phyloP scores from a whole-genome alignment of 768 basidiomycete species.

The Collybia nuda region DNA sequence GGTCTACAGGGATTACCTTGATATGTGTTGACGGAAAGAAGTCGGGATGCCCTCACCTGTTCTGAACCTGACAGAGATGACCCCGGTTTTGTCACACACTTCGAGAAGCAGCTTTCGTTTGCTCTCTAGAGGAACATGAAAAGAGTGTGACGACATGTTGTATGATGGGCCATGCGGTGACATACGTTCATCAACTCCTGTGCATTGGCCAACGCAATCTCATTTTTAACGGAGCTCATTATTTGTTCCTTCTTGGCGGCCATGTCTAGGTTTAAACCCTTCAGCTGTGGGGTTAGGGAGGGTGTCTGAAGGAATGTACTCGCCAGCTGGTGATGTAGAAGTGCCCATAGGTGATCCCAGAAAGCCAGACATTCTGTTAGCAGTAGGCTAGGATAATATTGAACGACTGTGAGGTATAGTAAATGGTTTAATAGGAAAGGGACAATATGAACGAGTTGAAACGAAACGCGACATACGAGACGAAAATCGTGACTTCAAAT shows the following conservation, averaged over 20 bases:
- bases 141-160: background rate
- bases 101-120: constrained; percentile 74
- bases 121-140: constrained; percentile 55
- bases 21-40: background rate
- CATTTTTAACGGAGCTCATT: constrained; percentile 65
- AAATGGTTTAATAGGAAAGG: background rate
- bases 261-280: constrained; percentile 32
- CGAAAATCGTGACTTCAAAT: no score
- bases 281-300: no score
- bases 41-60: constrained; percentile 48
- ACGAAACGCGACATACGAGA: no score
- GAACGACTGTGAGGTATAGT: background rate
- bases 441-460: background rate
- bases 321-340: constrained; percentile 29
- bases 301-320: constrained; percentile 3
- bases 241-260: constrained; percentile 48
- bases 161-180: constrained; percentile 1
- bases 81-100: constrained; percentile 78
- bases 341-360: constrained; percentile 37
- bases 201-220: constrained; percentile 72
- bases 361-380: constrained; percentile 51
- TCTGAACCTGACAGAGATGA: constrained; percentile 68
- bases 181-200: constrained; percentile 81
- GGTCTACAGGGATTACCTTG: constrained; percentile 40
- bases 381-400: background rate